Conservation (phyloP, 2,329 filamentous ascomycete species). For the Colletotrichum tanaceti region DNA sequence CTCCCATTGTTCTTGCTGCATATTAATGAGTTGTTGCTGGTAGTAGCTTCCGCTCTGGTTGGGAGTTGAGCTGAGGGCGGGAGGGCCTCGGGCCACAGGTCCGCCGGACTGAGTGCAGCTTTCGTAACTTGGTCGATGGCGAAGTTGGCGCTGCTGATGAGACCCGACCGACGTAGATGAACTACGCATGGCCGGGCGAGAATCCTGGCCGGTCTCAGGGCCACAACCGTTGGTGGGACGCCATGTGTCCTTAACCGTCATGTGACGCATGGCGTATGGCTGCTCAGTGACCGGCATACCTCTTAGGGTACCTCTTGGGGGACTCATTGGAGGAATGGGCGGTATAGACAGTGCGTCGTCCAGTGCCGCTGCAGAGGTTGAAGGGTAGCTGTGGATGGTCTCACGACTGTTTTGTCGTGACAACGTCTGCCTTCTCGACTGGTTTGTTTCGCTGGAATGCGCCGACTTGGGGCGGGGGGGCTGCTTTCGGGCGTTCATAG, state of each 20-base stretch:
- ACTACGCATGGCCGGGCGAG: conserved; percentile 11
- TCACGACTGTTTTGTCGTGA: conserved; percentile 43
- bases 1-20: conserved; percentile 44
- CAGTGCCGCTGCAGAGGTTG: conserved; percentile 37
- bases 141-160: conserved; percentile 42
- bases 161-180: conserved; percentile 24
- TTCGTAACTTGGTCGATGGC: conserved; percentile 51
- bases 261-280: conserved; percentile 34
- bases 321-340: conserved; percentile 44
- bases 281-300: conserved; percentile 22
- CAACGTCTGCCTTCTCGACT: conserved; percentile 34
- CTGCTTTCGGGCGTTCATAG: conserved; percentile 47
- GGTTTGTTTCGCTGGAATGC: conserved; percentile 43
- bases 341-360: conserved; percentile 41
- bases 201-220: neutral
- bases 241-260: conserved; percentile 10
- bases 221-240: conserved; percentile 13
- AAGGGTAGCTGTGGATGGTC: conserved; percentile 41
- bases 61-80: conserved; percentile 36
- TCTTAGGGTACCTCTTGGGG: conserved; percentile 35
- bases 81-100: conserved; percentile 23
- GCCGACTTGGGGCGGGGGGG: conserved; percentile 53
- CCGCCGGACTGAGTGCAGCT: conserved; percentile 40
- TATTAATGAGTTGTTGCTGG: conserved; percentile 31
- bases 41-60: conserved; percentile 36